Conservation (phyloP, 768 basidiomycete species). For the Podaxis mareebaensis region DNA sequence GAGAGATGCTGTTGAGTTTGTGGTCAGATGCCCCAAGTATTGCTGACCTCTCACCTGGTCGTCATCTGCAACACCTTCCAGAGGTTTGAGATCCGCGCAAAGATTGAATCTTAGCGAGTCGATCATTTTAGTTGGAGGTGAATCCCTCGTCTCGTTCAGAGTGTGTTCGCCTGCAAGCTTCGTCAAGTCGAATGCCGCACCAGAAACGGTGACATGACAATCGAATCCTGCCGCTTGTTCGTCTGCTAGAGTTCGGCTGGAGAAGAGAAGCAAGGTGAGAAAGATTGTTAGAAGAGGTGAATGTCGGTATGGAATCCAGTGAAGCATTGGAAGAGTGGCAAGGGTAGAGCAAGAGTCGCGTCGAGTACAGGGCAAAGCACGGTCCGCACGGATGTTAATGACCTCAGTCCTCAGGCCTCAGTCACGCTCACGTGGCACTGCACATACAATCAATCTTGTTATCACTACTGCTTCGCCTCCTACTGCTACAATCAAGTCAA, state of each 20-base stretch:
- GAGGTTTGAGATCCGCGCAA: conserved; percentile 55
- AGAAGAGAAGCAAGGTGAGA: conserved; percentile 20
- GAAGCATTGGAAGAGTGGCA: conserved; percentile 4
- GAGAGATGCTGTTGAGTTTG: conserved; percentile 12
- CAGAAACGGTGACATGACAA: conserved; percentile 47
- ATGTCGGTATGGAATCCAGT: conserved; percentile 8
- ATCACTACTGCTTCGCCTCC: not conserved
- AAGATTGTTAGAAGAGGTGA: conserved; percentile 17
- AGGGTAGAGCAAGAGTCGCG: not conserved
- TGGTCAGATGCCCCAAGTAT: conserved; percentile 1
- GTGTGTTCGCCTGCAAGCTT: conserved; percentile 51
- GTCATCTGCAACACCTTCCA: conserved; percentile 44
- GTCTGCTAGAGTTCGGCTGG: conserved; percentile 29
- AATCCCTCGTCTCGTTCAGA: conserved; percentile 49
- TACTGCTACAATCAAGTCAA: not conserved
- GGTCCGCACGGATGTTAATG: not conserved
- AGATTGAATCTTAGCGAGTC: conserved; percentile 68
- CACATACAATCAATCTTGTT: not conserved
- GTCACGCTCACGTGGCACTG: conserved; percentile 11
- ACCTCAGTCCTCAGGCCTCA: conserved; percentile 2
- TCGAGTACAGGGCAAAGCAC: not conserved
- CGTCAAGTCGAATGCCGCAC: conserved; percentile 60
- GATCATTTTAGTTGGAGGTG: conserved; percentile 63
- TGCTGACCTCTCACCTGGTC: conserved; percentile 64
- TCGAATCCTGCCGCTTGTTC: conserved; percentile 47